Conservation (phyloP, 768 basidiomycete species). For the Naganishia onofrii region DNA sequence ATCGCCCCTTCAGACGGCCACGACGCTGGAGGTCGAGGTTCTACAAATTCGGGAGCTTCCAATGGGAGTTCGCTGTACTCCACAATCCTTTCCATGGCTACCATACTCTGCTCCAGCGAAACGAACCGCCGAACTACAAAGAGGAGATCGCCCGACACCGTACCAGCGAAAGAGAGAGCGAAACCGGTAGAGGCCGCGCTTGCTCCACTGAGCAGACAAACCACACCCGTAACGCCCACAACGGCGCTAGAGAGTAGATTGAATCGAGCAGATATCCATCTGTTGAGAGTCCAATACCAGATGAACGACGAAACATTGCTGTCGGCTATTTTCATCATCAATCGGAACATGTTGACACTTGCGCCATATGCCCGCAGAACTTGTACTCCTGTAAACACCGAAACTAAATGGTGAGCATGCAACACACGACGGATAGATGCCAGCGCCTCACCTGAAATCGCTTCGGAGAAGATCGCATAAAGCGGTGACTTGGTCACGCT, state of each 20-base stretch:
- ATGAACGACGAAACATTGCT: constrained; percentile 19
- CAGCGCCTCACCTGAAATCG: constrained; percentile 53
- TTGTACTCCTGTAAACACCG: constrained; percentile 48
- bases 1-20: constrained; percentile 71
- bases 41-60: constrained; percentile 79
- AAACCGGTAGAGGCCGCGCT: constrained; percentile 82
- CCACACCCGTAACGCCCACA: constrained; percentile 68
- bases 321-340: constrained; percentile 67
- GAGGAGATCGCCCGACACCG: constrained; percentile 66
- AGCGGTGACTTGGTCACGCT: constrained; percentile 58
- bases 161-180: constrained; percentile 76
- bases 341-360: constrained; percentile 5
- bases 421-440: neutral
- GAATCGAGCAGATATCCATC: constrained; percentile 87
- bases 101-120: constrained; percentile 88
- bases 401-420: constrained; percentile 37
- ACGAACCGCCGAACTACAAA: constrained; percentile 59
- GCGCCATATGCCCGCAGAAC: constrained; percentile 81
- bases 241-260: constrained; percentile 71
- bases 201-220: constrained; percentile 69
- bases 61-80: constrained; percentile 59
- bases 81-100: constrained; percentile 75
- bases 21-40: constrained; percentile 72
- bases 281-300: constrained; percentile 61
- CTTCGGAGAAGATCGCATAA: constrained; percentile 60